phyloP scores from a whole-genome alignment of 2,329 filamentous ascomycete genomes.

The Podosphaera leucotricha region DNA sequence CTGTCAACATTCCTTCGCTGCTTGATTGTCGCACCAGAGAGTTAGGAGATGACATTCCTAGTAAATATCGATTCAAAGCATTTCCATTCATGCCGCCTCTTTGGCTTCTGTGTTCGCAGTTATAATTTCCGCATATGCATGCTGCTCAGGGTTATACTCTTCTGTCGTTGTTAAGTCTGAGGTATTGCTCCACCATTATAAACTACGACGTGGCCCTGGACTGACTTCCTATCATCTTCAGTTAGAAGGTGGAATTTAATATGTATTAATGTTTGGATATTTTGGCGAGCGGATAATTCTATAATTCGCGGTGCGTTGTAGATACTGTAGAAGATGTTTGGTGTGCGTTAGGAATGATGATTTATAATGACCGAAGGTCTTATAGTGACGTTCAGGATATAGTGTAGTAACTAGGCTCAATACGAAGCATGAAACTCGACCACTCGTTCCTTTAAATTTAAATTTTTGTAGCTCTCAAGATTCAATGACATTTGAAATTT shows the following conservation, averaged over 20 bases:
- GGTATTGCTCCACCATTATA: not conserved
- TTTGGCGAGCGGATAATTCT: not conserved
- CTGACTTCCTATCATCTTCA: not conserved
- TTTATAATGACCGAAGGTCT: too few species aligned
- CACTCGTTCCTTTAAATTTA: too few species aligned
- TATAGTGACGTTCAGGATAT: too few species aligned
- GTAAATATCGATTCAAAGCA: not conserved
- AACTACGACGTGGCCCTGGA: not conserved
- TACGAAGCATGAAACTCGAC: too few species aligned
- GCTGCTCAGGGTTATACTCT: not conserved
- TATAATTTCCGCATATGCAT: conserved; percentile 1
- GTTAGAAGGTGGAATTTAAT: not conserved
- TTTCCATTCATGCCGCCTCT: not conserved
- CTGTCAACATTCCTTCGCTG: not conserved
- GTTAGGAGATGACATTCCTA: not conserved
- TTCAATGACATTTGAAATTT: too few species aligned
- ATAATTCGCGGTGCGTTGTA: not conserved
- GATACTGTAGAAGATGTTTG: not conserved
- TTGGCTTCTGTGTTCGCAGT: not conserved
- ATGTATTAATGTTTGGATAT: not conserved
- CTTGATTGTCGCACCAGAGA: not conserved
- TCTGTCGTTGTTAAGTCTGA: not conserved
- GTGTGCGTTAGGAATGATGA: not conserved
- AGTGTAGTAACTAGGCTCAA: too few species aligned
- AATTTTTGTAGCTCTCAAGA: too few species aligned